Percentiles rank a stretch among this genome's conserved stretches.
phyloP scores from a whole-genome alignment of 306 rosid species.

The Vigna trinervia region DNA sequence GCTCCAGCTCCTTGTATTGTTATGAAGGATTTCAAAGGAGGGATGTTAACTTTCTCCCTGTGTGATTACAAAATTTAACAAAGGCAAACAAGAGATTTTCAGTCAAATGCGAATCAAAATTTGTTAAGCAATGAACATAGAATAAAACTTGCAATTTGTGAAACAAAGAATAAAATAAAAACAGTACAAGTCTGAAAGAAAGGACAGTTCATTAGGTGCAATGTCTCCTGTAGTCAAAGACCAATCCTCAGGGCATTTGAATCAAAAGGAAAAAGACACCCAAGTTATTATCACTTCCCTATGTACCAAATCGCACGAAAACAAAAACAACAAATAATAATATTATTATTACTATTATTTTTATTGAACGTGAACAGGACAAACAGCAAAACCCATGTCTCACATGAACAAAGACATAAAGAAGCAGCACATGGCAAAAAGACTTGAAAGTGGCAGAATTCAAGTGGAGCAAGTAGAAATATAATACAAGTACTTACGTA shows the following conservation, averaged over 20 bases:
- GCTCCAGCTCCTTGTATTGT: constrained; percentile 97
- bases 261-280: constrained; percentile 44
- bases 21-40: constrained; percentile 81
- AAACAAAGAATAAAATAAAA: background rate
- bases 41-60: constrained; percentile 93
- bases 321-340: background rate
- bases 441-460: constrained; percentile 34
- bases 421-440: constrained; percentile 18
- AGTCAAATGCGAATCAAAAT: constrained; percentile 20
- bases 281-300: background rate
- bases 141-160: constrained; percentile 24
- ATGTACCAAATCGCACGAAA: constrained; percentile 9
- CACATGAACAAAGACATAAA: constrained; percentile 32
- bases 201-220: constrained; percentile 37
- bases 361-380: constrained; percentile 34
- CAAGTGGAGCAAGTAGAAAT: background rate
- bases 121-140: background rate
- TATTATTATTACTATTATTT: background rate
- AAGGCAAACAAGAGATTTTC: background rate
- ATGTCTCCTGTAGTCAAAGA: constrained; percentile 35
- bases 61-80: background rate
- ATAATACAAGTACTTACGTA: constrained; percentile 65
- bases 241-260: constrained; percentile 36
- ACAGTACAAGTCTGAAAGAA: background rate
- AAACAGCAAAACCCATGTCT: constrained; percentile 38